Percentiles rank a stretch among this genome's conserved stretches.
Evolutionary conservation across 257 asterid species (phyloP).

Genomic region (Voacanga thouarsii): DNA sequence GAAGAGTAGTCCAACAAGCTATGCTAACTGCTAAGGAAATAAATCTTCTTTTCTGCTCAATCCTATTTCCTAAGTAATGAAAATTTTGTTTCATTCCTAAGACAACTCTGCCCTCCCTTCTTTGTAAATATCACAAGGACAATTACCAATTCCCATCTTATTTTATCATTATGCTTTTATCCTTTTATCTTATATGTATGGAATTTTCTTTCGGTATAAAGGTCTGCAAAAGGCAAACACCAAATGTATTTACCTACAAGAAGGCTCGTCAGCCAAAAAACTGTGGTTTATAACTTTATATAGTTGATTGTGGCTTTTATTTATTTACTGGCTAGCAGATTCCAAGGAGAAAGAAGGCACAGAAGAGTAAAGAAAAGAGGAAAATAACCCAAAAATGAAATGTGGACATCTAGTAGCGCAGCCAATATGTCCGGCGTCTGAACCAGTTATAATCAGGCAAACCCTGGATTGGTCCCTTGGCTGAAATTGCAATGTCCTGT

Average conservation of each 20-base stretch:
- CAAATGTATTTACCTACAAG: too few species aligned
- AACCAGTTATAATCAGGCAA: slow-evolving; percentile 35
- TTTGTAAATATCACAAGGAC: too few species aligned
- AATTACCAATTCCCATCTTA: too few species aligned
- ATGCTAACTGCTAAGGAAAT: too few species aligned
- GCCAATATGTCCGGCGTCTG: slow-evolving; percentile 31
- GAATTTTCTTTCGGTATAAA: too few species aligned
- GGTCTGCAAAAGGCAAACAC: neutral
- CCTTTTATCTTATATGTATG: too few species aligned
- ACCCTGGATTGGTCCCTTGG: slow-evolving; percentile 28
- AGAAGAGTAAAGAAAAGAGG: neutral
- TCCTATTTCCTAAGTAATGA: too few species aligned
- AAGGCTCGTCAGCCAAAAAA: neutral
- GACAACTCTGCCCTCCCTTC: too few species aligned
- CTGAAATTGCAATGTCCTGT: slow-evolving; percentile 32
- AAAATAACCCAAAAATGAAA: neutral
- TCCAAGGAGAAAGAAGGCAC: neutral
- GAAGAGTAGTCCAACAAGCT: neutral
- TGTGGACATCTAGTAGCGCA: slow-evolving; percentile 22
- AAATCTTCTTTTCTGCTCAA: too few species aligned
- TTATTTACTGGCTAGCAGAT: neutral
- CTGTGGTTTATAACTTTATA: neutral
- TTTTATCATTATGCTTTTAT: too few species aligned
- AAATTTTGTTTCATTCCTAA: too few species aligned
- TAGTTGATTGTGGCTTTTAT: neutral